Conservation (phyloP, 106 monocot genomes). For the Alisma plantagoaquatica region DNA sequence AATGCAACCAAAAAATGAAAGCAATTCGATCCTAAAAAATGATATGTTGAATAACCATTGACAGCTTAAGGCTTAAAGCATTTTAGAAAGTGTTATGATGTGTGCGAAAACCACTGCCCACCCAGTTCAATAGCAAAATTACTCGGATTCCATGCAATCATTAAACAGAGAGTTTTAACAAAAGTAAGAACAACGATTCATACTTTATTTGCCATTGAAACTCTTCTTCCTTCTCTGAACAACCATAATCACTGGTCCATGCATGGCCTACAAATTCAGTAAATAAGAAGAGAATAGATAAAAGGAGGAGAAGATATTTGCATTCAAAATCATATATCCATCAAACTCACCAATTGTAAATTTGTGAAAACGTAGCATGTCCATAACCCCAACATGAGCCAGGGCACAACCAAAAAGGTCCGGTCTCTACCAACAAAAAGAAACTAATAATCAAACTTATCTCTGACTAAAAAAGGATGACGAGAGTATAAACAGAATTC, state of each 20-base stretch:
- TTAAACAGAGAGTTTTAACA: no score
- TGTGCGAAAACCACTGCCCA: no score
- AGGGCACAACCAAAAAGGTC: slow-evolving; percentile 97
- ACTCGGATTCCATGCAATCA: no score
- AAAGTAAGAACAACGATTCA: no score
- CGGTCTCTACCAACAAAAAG: slow-evolving; percentile 46
- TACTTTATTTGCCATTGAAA: slow-evolving; percentile 94
- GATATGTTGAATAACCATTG: no score
- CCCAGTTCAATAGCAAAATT: no score
- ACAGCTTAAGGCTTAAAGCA: no score
- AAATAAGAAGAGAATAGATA: neutral
- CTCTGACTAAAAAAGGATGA: neutral
- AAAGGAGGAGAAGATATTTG: neutral
- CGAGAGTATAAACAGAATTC: neutral
- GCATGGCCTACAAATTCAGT: slow-evolving; percentile 47
- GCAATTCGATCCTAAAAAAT: no score
- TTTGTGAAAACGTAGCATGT: slow-evolving; percentile 96
- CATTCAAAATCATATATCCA: neutral
- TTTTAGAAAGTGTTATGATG: no score
- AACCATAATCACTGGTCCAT: slow-evolving; percentile 94
- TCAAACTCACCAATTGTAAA: neutral
- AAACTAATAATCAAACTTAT: neutral
- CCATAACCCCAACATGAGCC: slow-evolving; percentile 98
- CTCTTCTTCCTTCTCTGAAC: slow-evolving; percentile 77
- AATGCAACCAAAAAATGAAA: no score